A percentile compares a stretch with the other conserved stretches of the same genome.
Conservation (phyloP, 2,329 filamentous ascomycete genomes). For the Fusarium sublunatum region DNA sequence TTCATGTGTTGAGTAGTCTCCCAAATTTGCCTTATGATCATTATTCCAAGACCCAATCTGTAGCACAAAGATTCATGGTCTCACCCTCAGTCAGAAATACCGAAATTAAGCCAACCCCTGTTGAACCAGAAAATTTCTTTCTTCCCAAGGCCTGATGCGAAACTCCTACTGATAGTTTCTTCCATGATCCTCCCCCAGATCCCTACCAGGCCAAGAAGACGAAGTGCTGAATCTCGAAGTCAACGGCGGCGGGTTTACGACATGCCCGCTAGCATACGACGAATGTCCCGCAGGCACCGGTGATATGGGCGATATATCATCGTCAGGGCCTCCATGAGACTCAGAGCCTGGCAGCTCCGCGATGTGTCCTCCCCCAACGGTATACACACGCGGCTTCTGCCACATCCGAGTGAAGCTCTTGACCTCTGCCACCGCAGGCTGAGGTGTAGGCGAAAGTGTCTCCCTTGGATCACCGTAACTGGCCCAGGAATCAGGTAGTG, state of each 20-base stretch:
- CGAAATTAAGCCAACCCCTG: conserved; percentile 20
- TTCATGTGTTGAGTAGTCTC: too few relatives aligned
- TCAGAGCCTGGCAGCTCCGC: conserved; percentile 15
- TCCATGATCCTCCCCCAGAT: neutral
- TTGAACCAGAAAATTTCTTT: neutral
- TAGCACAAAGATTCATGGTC: conserved; percentile 25
- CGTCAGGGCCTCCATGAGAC: neutral
- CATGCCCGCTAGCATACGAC: neutral
- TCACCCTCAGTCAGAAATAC: conserved; percentile 17
- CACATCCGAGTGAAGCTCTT: conserved; percentile 38
- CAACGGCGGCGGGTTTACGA: conserved; percentile 20
- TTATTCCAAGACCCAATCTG: neutral
- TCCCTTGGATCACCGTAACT: conserved; percentile 36
- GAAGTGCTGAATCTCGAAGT: conserved; percentile 19
- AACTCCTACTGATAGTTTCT: conserved; percentile 1
- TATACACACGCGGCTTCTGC: conserved; percentile 42
- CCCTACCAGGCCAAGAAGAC: conserved; percentile 10
- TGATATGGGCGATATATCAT: conserved; percentile 14
- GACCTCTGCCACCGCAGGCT: conserved; percentile 42
- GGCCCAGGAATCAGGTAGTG: conserved; percentile 29
- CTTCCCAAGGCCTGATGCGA: neutral
- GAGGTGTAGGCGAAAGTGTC: conserved; percentile 40
- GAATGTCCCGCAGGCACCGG: conserved; percentile 11
- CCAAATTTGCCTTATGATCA: neutral
- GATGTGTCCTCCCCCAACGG: conserved; percentile 28